Conservation (phyloP, 176 grass and related monocot species). For the Poa annua region DNA sequence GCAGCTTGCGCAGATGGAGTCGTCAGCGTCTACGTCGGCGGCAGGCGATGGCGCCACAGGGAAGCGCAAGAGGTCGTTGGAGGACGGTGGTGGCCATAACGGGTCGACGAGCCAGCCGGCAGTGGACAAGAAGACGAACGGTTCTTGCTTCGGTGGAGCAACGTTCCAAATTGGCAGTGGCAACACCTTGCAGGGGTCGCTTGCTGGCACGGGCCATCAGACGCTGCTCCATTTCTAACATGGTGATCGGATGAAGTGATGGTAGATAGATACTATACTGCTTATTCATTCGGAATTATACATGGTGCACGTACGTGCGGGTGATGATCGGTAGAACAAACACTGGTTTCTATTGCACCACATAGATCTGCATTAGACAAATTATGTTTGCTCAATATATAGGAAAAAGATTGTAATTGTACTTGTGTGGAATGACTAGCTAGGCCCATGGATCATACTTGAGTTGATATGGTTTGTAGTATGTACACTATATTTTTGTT, state of each 20-base stretch:
- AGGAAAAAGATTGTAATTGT: conserved; percentile 39
- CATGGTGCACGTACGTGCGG: conserved; percentile 21
- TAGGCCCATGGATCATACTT: conserved; percentile 20
- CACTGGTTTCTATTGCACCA: conserved; percentile 8
- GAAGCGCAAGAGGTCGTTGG: conserved; percentile 47
- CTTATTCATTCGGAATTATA: conserved; percentile 9
- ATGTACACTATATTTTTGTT: conserved; percentile 49
- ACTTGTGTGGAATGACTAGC: conserved; percentile 33
- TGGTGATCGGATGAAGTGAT: conserved; percentile 53
- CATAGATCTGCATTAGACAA: conserved; percentile 29
- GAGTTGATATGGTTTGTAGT: conserved; percentile 46
- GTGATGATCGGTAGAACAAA: conserved; percentile 24
- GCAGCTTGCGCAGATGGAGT: conserved; percentile 19
- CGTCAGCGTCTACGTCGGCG: conserved; percentile 21
- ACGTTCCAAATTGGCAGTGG: conserved; percentile 52
- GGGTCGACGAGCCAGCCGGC: conserved; percentile 6
- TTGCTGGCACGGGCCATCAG: conserved; percentile 46
- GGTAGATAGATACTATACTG: not conserved
- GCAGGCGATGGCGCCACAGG: not conserved
- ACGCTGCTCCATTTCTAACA: conserved; percentile 65
- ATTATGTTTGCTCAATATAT: conserved; percentile 38
- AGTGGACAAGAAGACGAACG: conserved; percentile 54
- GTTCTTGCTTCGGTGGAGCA: conserved; percentile 58
- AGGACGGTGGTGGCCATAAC: not conserved
- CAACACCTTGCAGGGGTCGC: conserved; percentile 51